Base-by-base conservation (phyloP, 805 yeast species). In the Zygotorulaspora danielsina region DNA sequence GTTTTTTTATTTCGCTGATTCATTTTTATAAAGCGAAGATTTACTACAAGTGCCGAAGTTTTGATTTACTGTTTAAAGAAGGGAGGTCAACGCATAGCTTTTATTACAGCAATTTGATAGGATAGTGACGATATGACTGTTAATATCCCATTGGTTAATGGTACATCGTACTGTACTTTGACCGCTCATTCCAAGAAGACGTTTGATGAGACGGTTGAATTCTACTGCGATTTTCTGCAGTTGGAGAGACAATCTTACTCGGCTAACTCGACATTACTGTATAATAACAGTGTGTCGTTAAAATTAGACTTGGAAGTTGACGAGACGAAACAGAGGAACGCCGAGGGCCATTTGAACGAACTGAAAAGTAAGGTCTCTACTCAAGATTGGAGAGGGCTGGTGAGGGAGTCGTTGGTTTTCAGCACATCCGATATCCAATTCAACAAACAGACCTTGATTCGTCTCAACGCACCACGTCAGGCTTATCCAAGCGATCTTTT, bases 401-500 rank as follows among this genome's bases (percentile, higher is more conserved):
- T 66, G 42, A 53, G 66, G 24, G 58, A 64, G 19, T 42, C 49
- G 19, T 53, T 71, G 19, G 67, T 63, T 6, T 55, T 62, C 36
- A 55, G 44, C 38, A 57, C 64, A 5, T 54, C 39, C 19, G 44
- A 55, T 9, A 45, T 63, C 12, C 55, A 50, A 19, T 34, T 34
- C 5, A 46, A 57, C n/a, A 49, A 50, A 26, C 46, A 50, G 27
- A 51, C 51, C 32, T 39, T 63, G 34, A 46, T 50, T 18, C 42
- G 41, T 35, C 47, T 51, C n/a, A 48, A 49, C 3, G 50, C 63
- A 0, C 63, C 69, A 4, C 67, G 66, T 41, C 87, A 80, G 56
- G 69, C 75, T 22, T 66, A 72, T 50, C 95, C 96, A 2, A 78
- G 78, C 42, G 84, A 78, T 30, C 66, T 81, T 41, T 76, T 75